Conservation (phyloP, 2,329 filamentous ascomycete species). For the Chalaropsis thielavioides region DNA sequence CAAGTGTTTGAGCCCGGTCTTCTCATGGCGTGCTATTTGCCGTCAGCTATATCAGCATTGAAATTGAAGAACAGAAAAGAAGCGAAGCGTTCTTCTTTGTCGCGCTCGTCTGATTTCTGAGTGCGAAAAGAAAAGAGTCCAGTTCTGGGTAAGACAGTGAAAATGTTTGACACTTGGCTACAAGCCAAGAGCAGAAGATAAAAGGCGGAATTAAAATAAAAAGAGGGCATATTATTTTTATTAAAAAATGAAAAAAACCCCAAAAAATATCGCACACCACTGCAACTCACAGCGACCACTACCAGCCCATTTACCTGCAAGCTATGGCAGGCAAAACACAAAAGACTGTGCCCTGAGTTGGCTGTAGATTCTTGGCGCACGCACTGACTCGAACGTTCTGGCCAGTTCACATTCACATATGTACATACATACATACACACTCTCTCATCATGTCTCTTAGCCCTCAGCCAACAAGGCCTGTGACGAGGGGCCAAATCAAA, state of each 20-base stretch:
- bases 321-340: not conserved
- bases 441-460: not conserved
- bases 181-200: too few species aligned
- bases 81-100: not conserved
- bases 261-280: not conserved
- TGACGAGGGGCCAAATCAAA: too few species aligned
- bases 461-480: too few species aligned
- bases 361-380: not conserved
- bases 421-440: not conserved
- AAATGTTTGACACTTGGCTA: not conserved
- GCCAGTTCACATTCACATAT: not conserved
- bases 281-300: not conserved
- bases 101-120: not conserved
- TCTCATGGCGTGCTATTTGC: not conserved
- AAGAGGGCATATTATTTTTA: too few species aligned
- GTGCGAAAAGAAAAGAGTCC: not conserved
- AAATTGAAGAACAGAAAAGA: not conserved
- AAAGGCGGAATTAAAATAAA: not conserved
- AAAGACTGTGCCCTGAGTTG: not conserved
- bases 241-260: not conserved
- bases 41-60: not conserved
- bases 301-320: not conserved
- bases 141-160: not conserved
- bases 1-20: not conserved
- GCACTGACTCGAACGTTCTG: slow-evolving; percentile 4